These are phyloP conservation scores for Dovyalis caffra DNA, from an alignment of 345 rosid genomes.

Conservation along the genomic window DNA sequence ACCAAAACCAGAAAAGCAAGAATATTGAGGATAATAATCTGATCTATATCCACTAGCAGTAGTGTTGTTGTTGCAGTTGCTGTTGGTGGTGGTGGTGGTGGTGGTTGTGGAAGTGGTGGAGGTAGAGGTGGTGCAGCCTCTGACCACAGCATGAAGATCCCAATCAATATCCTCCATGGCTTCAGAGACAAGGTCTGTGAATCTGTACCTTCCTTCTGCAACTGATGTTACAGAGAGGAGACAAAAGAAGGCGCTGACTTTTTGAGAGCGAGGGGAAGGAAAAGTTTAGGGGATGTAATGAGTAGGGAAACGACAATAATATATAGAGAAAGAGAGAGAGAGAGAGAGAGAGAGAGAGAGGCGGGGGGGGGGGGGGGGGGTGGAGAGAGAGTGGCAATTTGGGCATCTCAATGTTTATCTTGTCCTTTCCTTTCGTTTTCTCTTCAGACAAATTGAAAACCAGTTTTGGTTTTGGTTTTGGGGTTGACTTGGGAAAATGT, in stretches of 20 bases:
- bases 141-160: constrained; percentile 96
- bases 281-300: constrained; percentile 20
- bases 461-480: constrained; percentile 39
- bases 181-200: constrained; percentile 28
- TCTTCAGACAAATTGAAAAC: constrained; percentile 29
- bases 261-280: constrained; percentile 24
- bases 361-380: too few species aligned
- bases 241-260: constrained; percentile 79
- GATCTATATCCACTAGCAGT: constrained; percentile 10
- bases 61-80: constrained; percentile 27
- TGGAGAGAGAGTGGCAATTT: constrained; percentile 26
- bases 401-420: constrained; percentile 66
- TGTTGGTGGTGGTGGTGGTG: constrained; percentile 14
- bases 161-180: constrained; percentile 74
- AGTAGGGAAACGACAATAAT: constrained; percentile 30
- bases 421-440: constrained; percentile 28
- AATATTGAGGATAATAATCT: constrained; percentile 18
- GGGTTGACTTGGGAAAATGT: constrained; percentile 53
- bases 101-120: constrained; percentile 34
- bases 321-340: constrained; percentile 23
- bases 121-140: constrained; percentile 55
- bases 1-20: constrained; percentile 24
- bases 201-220: constrained; percentile 27
- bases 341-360: constrained; percentile 15
- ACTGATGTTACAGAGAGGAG: constrained; percentile 25